Percentiles rank a stretch among this genome's conserved stretches.
Conservation (phyloP, 2,329 filamentous ascomycete genomes). For the Epichloe uncinata region DNA sequence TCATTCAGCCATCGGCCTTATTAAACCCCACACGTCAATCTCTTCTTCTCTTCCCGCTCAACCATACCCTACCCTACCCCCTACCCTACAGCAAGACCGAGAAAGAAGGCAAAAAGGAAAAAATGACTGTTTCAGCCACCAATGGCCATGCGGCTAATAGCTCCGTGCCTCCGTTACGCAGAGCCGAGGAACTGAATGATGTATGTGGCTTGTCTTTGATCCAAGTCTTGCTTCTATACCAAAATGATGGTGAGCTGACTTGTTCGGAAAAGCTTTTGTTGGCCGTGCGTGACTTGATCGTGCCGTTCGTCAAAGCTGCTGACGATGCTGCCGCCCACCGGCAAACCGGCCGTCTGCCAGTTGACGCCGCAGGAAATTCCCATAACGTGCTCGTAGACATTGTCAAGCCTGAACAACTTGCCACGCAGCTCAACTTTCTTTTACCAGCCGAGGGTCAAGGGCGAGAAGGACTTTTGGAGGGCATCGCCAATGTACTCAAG, state of each 20-base stretch:
- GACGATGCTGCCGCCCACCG: slow-evolving; percentile 47
- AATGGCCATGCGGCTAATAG: slow-evolving; percentile 10
- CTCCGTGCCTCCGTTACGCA: slow-evolving; percentile 13
- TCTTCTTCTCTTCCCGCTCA: too few species aligned
- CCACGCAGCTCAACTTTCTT: slow-evolving; percentile 41
- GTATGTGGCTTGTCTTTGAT: slow-evolving; percentile 9
- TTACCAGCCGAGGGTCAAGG: slow-evolving; percentile 47
- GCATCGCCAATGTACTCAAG: slow-evolving; percentile 56
- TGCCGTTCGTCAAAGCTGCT: slow-evolving; percentile 58
- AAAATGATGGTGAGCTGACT: not conserved
- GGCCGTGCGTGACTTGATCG: slow-evolving; percentile 52
- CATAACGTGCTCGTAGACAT: slow-evolving; percentile 51
- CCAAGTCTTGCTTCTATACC: not conserved
- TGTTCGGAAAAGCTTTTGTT: slow-evolving; percentile 44
- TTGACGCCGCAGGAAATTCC: slow-evolving; percentile 23
- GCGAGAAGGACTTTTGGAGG: slow-evolving; percentile 60
- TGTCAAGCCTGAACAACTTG: slow-evolving; percentile 43
- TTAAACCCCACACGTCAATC: too few species aligned
- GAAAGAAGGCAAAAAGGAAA: not conserved
- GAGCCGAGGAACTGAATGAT: slow-evolving; percentile 21
- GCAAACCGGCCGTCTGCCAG: slow-evolving; percentile 33
- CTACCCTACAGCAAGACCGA: not conserved
- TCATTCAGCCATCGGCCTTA: not conserved
- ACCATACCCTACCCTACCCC: not conserved
- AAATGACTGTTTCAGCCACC: not conserved